Percentiles rank a stretch among this genome's conserved stretches.
phyloP scores from a whole-genome alignment of 2,329 filamentous ascomycete species.

The Chrysosporium queenslandicum region DNA sequence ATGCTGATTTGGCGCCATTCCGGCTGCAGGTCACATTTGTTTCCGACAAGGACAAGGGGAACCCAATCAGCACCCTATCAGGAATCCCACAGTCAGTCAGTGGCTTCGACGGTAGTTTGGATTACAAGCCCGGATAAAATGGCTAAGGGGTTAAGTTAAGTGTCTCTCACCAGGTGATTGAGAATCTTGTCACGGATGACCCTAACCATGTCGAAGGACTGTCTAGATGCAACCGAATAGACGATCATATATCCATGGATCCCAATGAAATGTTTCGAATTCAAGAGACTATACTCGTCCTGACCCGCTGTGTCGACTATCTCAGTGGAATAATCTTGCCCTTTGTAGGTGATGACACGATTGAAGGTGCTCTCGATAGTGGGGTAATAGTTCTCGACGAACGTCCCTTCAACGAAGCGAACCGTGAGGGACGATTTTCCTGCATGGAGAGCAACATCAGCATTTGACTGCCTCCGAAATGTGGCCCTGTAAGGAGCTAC shows the following conservation, averaged over 20 bases:
- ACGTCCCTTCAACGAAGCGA: slow-evolving; percentile 93
- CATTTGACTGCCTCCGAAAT: background rate
- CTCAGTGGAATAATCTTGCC: slow-evolving; percentile 87
- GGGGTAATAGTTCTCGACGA: slow-evolving; percentile 97
- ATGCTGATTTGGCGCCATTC: slow-evolving; percentile 84
- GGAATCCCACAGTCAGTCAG: background rate
- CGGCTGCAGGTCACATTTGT: slow-evolving; percentile 87
- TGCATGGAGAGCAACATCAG: slow-evolving; percentile 31
- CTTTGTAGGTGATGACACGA: slow-evolving; percentile 86
- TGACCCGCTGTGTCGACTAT: slow-evolving; percentile 97
- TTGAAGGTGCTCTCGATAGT: slow-evolving; percentile 99
- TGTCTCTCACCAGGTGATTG: slow-evolving; percentile 67
- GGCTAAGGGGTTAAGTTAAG: background rate
- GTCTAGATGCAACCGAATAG: slow-evolving; percentile 88
- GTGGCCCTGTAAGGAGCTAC: no score
- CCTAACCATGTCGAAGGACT: slow-evolving; percentile 94
- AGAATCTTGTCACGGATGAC: slow-evolving; percentile 96
- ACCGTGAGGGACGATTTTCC: slow-evolving; percentile 97
- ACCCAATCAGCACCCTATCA: slow-evolving; percentile 77
- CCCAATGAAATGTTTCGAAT: slow-evolving; percentile 97
- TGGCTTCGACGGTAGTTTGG: background rate
- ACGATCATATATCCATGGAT: slow-evolving; percentile 98
- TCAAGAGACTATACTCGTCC: slow-evolving; percentile 98
- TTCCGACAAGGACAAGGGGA: slow-evolving; percentile 88
- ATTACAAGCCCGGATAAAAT: no score